phyloP scores from a whole-genome alignment of 2,329 filamentous ascomycete genomes.

The Coniella vitis region DNA sequence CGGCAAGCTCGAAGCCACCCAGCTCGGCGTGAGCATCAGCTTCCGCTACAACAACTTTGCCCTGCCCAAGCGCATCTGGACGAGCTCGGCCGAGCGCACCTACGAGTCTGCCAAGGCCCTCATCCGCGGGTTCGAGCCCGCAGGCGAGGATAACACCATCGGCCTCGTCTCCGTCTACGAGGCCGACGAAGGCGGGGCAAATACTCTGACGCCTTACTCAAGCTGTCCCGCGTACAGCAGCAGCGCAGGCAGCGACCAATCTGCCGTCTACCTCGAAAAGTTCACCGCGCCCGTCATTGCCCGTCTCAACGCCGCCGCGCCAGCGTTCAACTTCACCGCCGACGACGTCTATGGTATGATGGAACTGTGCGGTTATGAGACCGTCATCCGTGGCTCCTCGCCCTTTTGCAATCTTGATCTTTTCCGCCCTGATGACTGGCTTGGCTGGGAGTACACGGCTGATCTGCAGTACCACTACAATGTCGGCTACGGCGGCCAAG shows the following conservation, averaged over 20 bases:
- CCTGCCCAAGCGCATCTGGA: constrained; percentile 50
- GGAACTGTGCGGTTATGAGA: constrained; percentile 60
- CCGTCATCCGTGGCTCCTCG: constrained; percentile 54
- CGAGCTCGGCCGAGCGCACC: constrained; percentile 56
- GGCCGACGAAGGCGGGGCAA: constrained; percentile 48
- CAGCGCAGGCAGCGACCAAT: constrained; percentile 49
- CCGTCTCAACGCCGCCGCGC: constrained; percentile 45
- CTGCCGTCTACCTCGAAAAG: constrained; percentile 39
- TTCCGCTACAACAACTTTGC: constrained; percentile 51
- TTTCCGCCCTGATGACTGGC: constrained; percentile 57
- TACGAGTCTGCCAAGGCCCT: constrained; percentile 51
- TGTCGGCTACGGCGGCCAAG: constrained; percentile 53
- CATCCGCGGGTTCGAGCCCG: constrained; percentile 46
- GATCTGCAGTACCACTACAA: constrained; percentile 61
- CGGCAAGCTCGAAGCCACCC: constrained; percentile 53
- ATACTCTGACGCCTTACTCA: constrained; percentile 57
- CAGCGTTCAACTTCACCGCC: constrained; percentile 55
- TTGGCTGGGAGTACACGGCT: constrained; percentile 59
- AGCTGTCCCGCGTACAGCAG: constrained; percentile 57
- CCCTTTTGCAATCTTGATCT: constrained; percentile 54
- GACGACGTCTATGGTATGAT: constrained; percentile 60
- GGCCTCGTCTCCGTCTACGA: constrained; percentile 50
- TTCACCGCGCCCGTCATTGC: constrained; percentile 57
- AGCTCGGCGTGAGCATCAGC: constrained; percentile 50
- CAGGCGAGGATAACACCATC: constrained; percentile 41